These are phyloP conservation scores for Tetracladium maxilliforme DNA, from an alignment of 2,329 filamentous ascomycete species.

Conservation along the genomic window DNA sequence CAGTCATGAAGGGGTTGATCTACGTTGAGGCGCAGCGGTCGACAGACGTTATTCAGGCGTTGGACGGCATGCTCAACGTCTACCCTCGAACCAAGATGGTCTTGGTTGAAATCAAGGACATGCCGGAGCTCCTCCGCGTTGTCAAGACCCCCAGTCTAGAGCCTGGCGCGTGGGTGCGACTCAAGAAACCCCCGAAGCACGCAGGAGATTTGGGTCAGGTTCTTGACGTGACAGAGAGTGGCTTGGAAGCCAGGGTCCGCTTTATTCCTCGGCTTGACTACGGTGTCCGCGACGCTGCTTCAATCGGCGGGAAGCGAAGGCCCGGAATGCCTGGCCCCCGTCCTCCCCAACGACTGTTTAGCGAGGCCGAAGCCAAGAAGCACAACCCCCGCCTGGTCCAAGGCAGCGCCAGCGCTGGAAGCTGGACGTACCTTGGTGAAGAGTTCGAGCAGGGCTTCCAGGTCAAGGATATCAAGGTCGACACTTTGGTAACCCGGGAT, in stretches of 20 bases:
- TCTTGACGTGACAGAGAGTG: slow-evolving; percentile 83
- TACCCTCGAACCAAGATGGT: slow-evolving; percentile 81
- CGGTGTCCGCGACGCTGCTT: slow-evolving; percentile 56
- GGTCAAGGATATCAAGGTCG: slow-evolving; percentile 86
- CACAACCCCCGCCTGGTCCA: slow-evolving; percentile 51
- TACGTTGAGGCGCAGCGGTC: slow-evolving; percentile 87
- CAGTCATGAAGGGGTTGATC: slow-evolving; percentile 82
- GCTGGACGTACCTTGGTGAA: slow-evolving; percentile 75
- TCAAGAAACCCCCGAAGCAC: slow-evolving; percentile 69
- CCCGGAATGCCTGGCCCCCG: slow-evolving; percentile 49
- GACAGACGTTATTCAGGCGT: slow-evolving; percentile 68
- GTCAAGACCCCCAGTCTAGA: slow-evolving; percentile 75
- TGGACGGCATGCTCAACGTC: slow-evolving; percentile 76
- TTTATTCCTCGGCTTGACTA: slow-evolving; percentile 90
- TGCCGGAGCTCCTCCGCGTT: slow-evolving; percentile 88
- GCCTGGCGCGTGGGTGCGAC: slow-evolving; percentile 82
- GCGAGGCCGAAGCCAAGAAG: slow-evolving; percentile 83
- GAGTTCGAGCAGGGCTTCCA: slow-evolving; percentile 88
- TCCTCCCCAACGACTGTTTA: slow-evolving; percentile 83
- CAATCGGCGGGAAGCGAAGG: slow-evolving; percentile 77
- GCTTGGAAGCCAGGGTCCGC: slow-evolving; percentile 72
- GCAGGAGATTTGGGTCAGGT: slow-evolving; percentile 83
- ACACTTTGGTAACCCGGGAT: slow-evolving; percentile 70
- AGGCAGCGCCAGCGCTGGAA: slow-evolving; percentile 34
- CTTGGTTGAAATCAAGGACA: slow-evolving; percentile 89